A percentile compares a stretch with the other conserved stretches of the same genome.
These are phyloP conservation scores for Leccinum fallax DNA, from an alignment of 1,284 basidiomycete species.

Conservation along the genomic window DNA sequence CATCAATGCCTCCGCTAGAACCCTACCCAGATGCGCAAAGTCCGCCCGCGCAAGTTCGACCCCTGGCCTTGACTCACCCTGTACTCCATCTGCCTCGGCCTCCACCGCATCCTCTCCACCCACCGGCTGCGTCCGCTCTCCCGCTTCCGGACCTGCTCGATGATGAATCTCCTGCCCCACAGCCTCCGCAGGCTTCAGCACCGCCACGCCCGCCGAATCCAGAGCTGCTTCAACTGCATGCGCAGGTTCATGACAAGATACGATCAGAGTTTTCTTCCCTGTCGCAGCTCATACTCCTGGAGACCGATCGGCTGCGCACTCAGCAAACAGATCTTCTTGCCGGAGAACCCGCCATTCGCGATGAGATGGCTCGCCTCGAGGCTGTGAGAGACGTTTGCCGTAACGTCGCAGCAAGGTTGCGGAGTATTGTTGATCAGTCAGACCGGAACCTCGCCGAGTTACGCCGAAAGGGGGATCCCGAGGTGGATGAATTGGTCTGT, in stretches of 20 bases:
- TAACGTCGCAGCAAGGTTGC: conserved; percentile 71
- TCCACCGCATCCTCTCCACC: conserved; percentile 20
- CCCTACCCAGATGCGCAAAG: conserved; percentile 24
- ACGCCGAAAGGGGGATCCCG: conserved; percentile 73
- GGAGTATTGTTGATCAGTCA: conserved; percentile 61
- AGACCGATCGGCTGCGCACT: conserved; percentile 76
- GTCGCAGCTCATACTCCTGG: conserved; percentile 62
- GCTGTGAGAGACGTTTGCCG: conserved; percentile 94
- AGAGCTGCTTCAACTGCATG: conserved; percentile 84
- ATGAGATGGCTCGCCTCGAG: conserved; percentile 94
- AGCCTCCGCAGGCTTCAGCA: conserved; percentile 40
- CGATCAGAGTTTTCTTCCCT: conserved; percentile 69
- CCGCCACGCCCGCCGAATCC: conserved; percentile 90
- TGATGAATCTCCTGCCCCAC: conserved; percentile 44
- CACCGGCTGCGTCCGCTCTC: conserved; percentile 27
- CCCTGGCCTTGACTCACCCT: conserved; percentile 17
- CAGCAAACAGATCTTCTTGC: conserved; percentile 84
- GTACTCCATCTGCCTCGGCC: conserved; percentile 24
- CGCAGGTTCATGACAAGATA: conserved; percentile 77
- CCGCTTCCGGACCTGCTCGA: conserved; percentile 54
- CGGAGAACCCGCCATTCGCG: conserved; percentile 90
- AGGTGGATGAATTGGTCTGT: conserved; percentile 93
- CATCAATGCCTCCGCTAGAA: conserved; percentile 24
- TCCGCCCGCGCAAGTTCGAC: conserved; percentile 20
- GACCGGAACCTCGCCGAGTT: conserved; percentile 72